A percentile compares a stretch with the other conserved stretches of the same genome.
These are phyloP conservation scores for Massarina eburnea DNA, from an alignment of 2,329 filamentous ascomycete genomes.

Conservation along the genomic window DNA sequence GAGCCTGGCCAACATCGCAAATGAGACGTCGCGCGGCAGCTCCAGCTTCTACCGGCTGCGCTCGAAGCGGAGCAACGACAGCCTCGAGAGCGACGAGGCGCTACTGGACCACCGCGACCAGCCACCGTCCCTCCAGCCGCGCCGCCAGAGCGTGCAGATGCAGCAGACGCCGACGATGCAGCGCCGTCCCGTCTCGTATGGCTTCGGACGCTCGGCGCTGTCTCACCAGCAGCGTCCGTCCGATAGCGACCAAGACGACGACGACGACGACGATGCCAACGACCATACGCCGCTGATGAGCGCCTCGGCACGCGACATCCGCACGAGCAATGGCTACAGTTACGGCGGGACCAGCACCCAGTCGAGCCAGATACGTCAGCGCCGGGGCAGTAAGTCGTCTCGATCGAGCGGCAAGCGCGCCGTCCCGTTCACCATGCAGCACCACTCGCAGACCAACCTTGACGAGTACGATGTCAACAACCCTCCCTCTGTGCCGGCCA, in stretches of 20 bases:
- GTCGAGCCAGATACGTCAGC: constrained; percentile 34
- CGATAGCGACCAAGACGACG: constrained; percentile 48
- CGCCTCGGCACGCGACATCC: constrained; percentile 38
- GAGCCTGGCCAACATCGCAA: constrained; percentile 42
- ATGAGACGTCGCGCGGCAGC: constrained; percentile 38
- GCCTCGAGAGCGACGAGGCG: constrained; percentile 84
- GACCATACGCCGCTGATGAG: constrained; percentile 60
- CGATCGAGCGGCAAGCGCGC: constrained; percentile 31
- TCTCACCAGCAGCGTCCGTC: constrained; percentile 27
- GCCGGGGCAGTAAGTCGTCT: constrained; percentile 36
- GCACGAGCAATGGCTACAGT: constrained; percentile 32
- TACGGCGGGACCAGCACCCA: constrained; percentile 34
- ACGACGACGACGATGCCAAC: constrained; percentile 32
- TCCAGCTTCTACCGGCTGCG: constrained; percentile 58
- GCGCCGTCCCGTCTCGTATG: constrained; percentile 19
- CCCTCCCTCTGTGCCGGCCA: constrained; percentile 63
- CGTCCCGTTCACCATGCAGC: constrained; percentile 27
- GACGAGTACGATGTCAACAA: constrained; percentile 65
- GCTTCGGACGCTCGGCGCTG: constrained; percentile 28
- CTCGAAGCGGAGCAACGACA: constrained; percentile 73
- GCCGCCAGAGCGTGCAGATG: constrained; percentile 48
- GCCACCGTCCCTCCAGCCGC: constrained; percentile 38
- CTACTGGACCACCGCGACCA: constrained; percentile 79
- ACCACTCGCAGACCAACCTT: constrained; percentile 34
- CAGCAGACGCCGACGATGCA: constrained; percentile 25